Evolutionary conservation across 805 yeast genomes (phyloP).

Genomic region (Metschnikowia corniflorae): DNA sequence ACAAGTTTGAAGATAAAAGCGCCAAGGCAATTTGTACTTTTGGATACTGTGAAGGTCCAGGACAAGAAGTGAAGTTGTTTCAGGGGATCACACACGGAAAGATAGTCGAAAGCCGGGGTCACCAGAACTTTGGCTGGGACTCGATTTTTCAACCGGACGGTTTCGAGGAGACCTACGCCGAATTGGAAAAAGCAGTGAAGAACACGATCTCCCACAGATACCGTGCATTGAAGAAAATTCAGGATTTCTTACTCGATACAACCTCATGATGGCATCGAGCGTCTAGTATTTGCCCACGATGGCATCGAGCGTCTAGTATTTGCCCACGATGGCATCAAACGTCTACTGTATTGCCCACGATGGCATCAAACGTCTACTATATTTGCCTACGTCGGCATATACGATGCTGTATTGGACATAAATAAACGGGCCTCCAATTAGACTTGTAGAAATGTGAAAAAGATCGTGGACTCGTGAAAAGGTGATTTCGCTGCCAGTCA

Average conservation of each 20-base stretch:
- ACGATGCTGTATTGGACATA: too few relatives aligned
- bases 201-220: constrained; percentile 85
- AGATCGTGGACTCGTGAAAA: background rate
- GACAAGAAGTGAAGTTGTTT: constrained; percentile 64
- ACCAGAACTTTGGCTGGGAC: constrained; percentile 88
- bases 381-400: too few relatives aligned
- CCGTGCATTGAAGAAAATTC: constrained; percentile 73
- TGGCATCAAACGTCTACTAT: too few relatives aligned
- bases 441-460: too few relatives aligned
- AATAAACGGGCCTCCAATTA: too few relatives aligned
- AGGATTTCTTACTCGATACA: constrained; percentile 46
- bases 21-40: constrained; percentile 91
- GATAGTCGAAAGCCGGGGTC: constrained; percentile 78
- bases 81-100: constrained; percentile 81
- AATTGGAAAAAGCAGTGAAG: constrained; percentile 73
- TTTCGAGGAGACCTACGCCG: constrained; percentile 69
- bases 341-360: too few relatives aligned
- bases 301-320: too few relatives aligned
- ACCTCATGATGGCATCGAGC: too few relatives aligned
- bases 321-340: too few relatives aligned
- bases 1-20: constrained; percentile 74
- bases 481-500: constrained; percentile 1
- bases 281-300: too few relatives aligned
- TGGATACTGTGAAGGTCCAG: constrained; percentile 86
- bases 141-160: constrained; percentile 85